Conservation (phyloP, 2,329 filamentous ascomycete genomes). For the Penicillium sumatraense region DNA sequence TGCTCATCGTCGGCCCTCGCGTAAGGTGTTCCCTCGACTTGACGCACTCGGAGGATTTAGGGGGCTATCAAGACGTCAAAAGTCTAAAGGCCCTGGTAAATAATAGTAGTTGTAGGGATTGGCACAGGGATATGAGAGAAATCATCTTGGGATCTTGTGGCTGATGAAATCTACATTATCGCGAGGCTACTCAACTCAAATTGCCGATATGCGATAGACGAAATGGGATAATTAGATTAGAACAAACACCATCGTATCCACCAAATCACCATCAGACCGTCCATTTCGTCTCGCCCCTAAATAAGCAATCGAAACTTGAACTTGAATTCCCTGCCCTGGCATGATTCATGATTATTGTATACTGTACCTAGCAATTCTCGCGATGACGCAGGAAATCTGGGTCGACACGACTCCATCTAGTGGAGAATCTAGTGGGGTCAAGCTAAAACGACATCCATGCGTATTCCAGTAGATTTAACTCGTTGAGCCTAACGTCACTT, state of each 20-base stretch:
- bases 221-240: too few species aligned
- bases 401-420: background rate
- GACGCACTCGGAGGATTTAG: background rate
- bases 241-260: background rate
- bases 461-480: conserved; percentile 6
- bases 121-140: background rate
- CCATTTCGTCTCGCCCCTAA: conserved; percentile 1
- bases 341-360: background rate
- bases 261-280: background rate
- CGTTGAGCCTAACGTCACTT: conserved; percentile 29
- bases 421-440: conserved; percentile 3
- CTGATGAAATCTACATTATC: background rate
- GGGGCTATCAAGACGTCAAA: background rate
- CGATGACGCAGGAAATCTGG: background rate
- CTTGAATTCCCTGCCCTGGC: background rate
- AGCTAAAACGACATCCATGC: background rate
- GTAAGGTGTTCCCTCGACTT: conserved; percentile 1
- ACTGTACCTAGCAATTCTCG: background rate
- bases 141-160: background rate
- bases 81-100: background rate
- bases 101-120: too few species aligned
- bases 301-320: too few species aligned
- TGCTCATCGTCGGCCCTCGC: conserved; percentile 12
- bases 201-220: too few species aligned
- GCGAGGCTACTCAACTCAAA: too few species aligned